Base-by-base conservation (phyloP, 805 yeast genomes). In the Ogataea sp. region DNA sequence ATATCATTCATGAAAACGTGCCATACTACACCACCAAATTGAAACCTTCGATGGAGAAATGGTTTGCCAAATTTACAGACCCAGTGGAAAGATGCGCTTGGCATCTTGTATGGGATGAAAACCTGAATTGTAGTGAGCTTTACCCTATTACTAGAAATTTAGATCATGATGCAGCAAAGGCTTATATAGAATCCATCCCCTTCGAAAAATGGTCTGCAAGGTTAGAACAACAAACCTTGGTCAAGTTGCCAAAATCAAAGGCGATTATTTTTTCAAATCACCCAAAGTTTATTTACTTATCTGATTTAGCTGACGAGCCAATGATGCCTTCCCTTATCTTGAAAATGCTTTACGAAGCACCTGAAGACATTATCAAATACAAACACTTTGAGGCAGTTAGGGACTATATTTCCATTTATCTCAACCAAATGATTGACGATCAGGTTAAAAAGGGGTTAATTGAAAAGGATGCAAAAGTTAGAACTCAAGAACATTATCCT, bases 41-140 rank as follows among this genome's bases (percentile, higher is more conserved):
- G 48, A 60, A 68, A 47, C 60, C 46, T 37, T 68, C 74, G 5
- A 71, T 71, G 77, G 71, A 68, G 39, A 61, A 69, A 48, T 71
- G 75, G 75, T 70, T 71, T 52, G 59, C 46, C 16, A 62, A 61
- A 36, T 62, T 65, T n/a, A 49, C 45, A 26, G 62, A 61, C 14
- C 71, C 74, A 0, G 75, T 68, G 24, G 77, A 71, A 48, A 52
- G 77, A 39, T 68, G 70, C 6, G 59, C 72, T 17, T 70, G 75
- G 74, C 71, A 71, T 47, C 59, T 70, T 38, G 61, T 70, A 1
- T 71, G 75, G 75, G 76, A 71, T 49, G 65, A 65, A 42, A 49
- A 56, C 61, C 37, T 54, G 15, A 38, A 47, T n/a, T 51, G 52
- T 28, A 53, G 49, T 39, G 58, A 54, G 13, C 24, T 54, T 2